Conservation (phyloP, 345 rosid genomes). For the Raphanus sativus region DNA sequence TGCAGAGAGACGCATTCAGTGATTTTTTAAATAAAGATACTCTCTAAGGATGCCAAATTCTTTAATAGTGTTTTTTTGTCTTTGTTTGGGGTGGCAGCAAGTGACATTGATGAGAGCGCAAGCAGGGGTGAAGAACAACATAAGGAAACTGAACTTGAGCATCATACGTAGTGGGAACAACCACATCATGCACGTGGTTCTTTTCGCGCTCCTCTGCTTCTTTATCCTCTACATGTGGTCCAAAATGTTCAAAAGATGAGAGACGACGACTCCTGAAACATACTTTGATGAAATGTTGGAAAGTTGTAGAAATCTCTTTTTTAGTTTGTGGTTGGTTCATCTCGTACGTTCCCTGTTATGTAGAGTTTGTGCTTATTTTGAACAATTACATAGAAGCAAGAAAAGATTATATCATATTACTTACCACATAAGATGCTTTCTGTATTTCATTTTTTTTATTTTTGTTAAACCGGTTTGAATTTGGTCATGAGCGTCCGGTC, state of each 20-base stretch:
- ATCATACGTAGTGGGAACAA: constrained; percentile 73
- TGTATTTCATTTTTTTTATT: not conserved
- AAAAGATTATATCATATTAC: not conserved
- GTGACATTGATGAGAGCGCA: constrained; percentile 81
- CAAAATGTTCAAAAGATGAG: constrained; percentile 68
- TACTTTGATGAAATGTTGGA: not conserved
- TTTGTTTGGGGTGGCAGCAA: constrained; percentile 54
- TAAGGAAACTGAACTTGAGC: constrained; percentile 80
- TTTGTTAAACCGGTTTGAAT: not conserved
- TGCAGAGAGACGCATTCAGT: not conserved
- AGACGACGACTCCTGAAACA: not conserved
- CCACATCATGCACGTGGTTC: constrained; percentile 78
- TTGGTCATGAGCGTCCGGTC: not conserved
- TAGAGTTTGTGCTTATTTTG: not conserved
- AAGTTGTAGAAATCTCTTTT: constrained; percentile 22
- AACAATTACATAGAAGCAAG: not conserved
- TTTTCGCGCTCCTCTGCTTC: constrained; percentile 72
- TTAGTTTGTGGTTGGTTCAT: constrained; percentile 17
- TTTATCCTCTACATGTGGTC: constrained; percentile 75
- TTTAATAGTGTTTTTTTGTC: not conserved
- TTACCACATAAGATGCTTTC: not conserved
- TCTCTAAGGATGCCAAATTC: not conserved
- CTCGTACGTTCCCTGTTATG: constrained; percentile 10
- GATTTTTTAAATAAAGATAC: not conserved
- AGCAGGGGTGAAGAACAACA: constrained; percentile 92